Evolutionary conservation across 352 stramenopile species (phyloP).

Genomic region (Phytophthora melonis): DNA sequence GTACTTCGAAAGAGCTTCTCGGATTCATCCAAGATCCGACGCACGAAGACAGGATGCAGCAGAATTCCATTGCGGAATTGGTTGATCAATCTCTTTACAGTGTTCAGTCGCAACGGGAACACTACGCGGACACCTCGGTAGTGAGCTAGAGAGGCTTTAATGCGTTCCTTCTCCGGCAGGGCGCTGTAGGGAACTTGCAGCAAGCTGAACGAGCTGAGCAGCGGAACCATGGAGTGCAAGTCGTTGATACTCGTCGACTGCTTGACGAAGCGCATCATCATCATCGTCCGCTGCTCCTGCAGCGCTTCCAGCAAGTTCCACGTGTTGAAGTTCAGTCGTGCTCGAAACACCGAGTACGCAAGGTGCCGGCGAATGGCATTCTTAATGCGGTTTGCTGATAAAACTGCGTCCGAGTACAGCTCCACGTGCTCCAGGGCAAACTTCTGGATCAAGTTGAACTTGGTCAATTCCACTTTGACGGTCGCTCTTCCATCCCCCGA

Average conservation of each 20-base stretch:
- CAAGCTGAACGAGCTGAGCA: slow-evolving; percentile 59
- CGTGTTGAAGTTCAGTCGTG: slow-evolving; percentile 77
- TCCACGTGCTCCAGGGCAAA: slow-evolving; percentile 66
- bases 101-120: slow-evolving; percentile 69
- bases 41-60: slow-evolving; percentile 70
- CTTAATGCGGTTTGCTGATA: slow-evolving; percentile 82
- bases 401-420: slow-evolving; percentile 68
- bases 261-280: slow-evolving; percentile 78
- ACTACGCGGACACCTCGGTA: slow-evolving; percentile 68
- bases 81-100: slow-evolving; percentile 75
- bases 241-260: slow-evolving; percentile 75
- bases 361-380: slow-evolving; percentile 68
- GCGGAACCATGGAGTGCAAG: slow-evolving; percentile 69
- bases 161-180: slow-evolving; percentile 52
- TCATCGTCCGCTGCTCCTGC: slow-evolving; percentile 75
- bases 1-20: slow-evolving; percentile 46
- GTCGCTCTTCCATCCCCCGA: slow-evolving; percentile 53
- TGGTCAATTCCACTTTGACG: slow-evolving; percentile 54
- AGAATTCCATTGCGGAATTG: slow-evolving; percentile 76
- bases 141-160: slow-evolving; percentile 55
- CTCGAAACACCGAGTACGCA: slow-evolving; percentile 67
- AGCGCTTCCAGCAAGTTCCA: slow-evolving; percentile 76
- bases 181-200: slow-evolving; percentile 43
- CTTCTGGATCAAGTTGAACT: slow-evolving; percentile 34
- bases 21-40: slow-evolving; percentile 68